Evolutionary conservation across 2,329 filamentous ascomycete genomes (phyloP).

Genomic region (Phaeosphaeriaceae sp.): DNA sequence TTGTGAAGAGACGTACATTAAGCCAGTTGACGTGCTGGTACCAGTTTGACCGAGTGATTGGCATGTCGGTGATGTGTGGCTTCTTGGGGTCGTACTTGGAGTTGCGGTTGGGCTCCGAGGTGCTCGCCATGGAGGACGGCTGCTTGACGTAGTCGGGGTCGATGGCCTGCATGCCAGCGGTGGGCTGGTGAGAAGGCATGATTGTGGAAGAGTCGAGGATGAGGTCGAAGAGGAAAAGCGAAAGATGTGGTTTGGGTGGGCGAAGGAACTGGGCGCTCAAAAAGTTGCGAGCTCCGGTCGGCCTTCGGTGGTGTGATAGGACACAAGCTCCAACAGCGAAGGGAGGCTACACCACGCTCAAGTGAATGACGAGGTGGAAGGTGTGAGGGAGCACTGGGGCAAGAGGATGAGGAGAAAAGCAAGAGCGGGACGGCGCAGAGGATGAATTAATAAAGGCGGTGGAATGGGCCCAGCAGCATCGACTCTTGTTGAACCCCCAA

Average conservation of each 20-base stretch:
- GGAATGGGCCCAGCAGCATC: constrained; percentile 21
- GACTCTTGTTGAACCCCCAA: constrained; percentile 29
- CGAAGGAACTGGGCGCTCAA: constrained; percentile 23
- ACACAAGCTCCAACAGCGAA: constrained; percentile 25
- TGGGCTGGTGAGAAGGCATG: constrained; percentile 62
- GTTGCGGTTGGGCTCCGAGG: constrained; percentile 60
- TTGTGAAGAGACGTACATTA: constrained; percentile 64
- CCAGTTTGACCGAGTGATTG: constrained; percentile 84
- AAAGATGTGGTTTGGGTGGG: constrained; percentile 15
- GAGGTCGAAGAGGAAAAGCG: constrained; percentile 8
- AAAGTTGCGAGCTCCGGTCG: constrained; percentile 23
- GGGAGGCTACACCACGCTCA: constrained; percentile 29
- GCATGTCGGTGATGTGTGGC: constrained; percentile 83
- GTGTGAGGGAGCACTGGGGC: constrained; percentile 15
- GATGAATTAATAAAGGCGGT: constrained; percentile 32
- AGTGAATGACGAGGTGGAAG: constrained; percentile 27
- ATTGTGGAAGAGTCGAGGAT: constrained; percentile 9
- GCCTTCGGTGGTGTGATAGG: constrained; percentile 8
- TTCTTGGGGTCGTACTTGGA: constrained; percentile 69
- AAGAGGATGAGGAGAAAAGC: constrained; percentile 18
- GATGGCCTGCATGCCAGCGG: constrained; percentile 56
- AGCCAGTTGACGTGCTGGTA: constrained; percentile 95
- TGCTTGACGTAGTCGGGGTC: constrained; percentile 57
- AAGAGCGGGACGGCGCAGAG: constrained; percentile 17
- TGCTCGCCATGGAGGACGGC: constrained; percentile 56